Evolutionary conservation across 2,329 filamentous ascomycete species (phyloP).

Genomic region (Monosporascus cannonballus): DNA sequence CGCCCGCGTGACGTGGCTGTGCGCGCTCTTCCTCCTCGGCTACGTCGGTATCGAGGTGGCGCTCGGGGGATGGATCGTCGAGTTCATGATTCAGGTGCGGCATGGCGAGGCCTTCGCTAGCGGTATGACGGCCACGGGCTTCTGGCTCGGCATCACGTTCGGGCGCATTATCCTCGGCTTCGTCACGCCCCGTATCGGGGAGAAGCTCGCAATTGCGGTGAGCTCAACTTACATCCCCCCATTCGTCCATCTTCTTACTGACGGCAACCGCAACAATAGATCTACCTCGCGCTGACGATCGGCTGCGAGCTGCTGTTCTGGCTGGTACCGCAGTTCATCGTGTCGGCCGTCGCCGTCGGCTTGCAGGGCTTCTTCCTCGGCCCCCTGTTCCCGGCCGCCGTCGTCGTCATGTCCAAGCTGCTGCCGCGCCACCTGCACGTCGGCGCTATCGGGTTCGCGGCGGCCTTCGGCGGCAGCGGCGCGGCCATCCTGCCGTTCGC

Average conservation of each 20-base stretch:
- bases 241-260: slow-evolving; percentile 3
- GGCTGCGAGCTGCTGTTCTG: slow-evolving; percentile 69
- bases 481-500: slow-evolving; percentile 62
- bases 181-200: slow-evolving; percentile 64
- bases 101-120: slow-evolving; percentile 61
- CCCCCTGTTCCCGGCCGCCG: slow-evolving; percentile 66
- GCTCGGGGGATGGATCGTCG: slow-evolving; percentile 76
- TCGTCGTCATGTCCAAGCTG: slow-evolving; percentile 63
- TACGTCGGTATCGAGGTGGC: slow-evolving; percentile 75
- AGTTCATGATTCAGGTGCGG: slow-evolving; percentile 74
- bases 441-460: slow-evolving; percentile 68
- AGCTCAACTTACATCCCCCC: neutral
- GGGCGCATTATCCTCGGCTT: slow-evolving; percentile 68
- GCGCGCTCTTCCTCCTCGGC: slow-evolving; percentile 63
- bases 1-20: slow-evolving; percentile 60
- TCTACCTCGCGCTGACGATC: slow-evolving; percentile 61
- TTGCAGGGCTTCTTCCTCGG: slow-evolving; percentile 76
- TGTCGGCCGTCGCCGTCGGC: slow-evolving; percentile 64
- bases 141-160: slow-evolving; percentile 74
- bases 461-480: slow-evolving; percentile 68
- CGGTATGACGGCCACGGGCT: slow-evolving; percentile 71
- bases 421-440: slow-evolving; percentile 72
- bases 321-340: slow-evolving; percentile 73
- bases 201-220: slow-evolving; percentile 54
- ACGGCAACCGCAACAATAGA: slow-evolving; percentile 14